phyloP scores from a whole-genome alignment of 2,329 filamentous ascomycete genomes.

The Leptographium galeiforme region DNA sequence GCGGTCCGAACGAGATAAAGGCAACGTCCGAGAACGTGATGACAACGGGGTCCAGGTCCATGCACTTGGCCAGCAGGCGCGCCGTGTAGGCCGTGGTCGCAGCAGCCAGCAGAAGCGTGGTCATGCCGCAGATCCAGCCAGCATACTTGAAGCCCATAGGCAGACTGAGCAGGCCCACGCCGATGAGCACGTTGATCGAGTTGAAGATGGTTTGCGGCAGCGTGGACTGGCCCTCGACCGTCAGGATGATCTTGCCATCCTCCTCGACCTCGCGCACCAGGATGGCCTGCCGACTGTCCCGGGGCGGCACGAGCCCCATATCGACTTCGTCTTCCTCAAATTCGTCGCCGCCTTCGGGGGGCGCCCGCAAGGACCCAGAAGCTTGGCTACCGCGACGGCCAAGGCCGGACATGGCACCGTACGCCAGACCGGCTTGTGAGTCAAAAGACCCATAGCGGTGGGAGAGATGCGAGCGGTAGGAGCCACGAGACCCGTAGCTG shows the following conservation, averaged over 20 bases:
- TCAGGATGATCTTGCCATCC: conserved; percentile 70
- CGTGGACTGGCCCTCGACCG: conserved; percentile 87
- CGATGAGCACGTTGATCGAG: conserved; percentile 84
- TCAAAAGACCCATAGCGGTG: conserved; percentile 48
- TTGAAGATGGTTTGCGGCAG: conserved; percentile 94
- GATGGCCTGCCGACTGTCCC: conserved; percentile 54
- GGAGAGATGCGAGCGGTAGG: conserved; percentile 51
- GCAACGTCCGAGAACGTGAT: conserved; percentile 93
- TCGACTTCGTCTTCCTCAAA: conserved; percentile 20
- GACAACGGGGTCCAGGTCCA: conserved; percentile 71
- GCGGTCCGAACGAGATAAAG: conserved; percentile 76
- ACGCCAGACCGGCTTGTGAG: conserved; percentile 16
- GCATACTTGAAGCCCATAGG: conserved; percentile 79
- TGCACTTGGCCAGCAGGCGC: conserved; percentile 70
- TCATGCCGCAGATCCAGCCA: conserved; percentile 74
- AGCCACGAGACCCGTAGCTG: conserved; percentile 32
- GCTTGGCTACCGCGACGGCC: background rate
- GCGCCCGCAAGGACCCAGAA: conserved; percentile 26
- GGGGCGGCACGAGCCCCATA: conserved; percentile 8
- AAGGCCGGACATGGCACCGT: conserved; percentile 17
- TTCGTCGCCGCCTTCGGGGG: background rate
- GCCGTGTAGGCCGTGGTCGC: conserved; percentile 75
- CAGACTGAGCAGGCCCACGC: conserved; percentile 76
- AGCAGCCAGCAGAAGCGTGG: conserved; percentile 61
- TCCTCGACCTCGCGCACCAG: conserved; percentile 84